Base-by-base conservation (phyloP, 768 basidiomycete genomes). In the Lepiota venenata region DNA sequence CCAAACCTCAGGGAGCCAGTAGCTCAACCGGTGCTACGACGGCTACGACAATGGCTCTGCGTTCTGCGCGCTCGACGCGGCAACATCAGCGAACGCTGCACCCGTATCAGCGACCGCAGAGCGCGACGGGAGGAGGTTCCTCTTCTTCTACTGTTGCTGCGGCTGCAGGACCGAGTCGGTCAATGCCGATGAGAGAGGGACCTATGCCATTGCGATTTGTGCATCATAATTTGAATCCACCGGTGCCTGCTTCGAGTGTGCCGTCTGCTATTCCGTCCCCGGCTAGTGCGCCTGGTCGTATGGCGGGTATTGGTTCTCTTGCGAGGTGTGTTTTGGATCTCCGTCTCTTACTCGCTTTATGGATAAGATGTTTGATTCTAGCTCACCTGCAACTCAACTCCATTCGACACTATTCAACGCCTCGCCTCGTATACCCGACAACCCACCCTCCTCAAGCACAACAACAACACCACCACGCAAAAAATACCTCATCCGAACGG, bases 401-500 rank as follows among this genome's bases (percentile, higher is more conserved):
- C 56, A 42, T 35, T 60, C 55, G 16, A 41, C 50, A 41, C 47
- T 54, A 2, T 43, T 55, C 39, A 56, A 57, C 38, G 47, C 55
- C 32, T 60, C 60, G 22, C 64, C 54, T 6, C 50, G 39, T 4
- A 38, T 42, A 21, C 52, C 62, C 37, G 49, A 58, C 43, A 50
- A 60, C 47, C 60, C 61, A 8, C 52, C 54, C 9, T 36, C 56
- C 18, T 47, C 58, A 32, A 47, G 4, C 53, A 46, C 50, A 38
- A 37, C 50, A 32, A 11, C 38, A 57, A 50, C 69, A 60, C n/a
- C 69, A 32, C 32, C 3, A 4, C 44, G 43, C n/a, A 56, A 47
- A 36, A 22, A 12, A 16, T 75, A 76, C 61, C 63, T 73, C 58
- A 81, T 86, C 57, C 81, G 83, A 60, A 73, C 81, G 27, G 88